A percentile compares a stretch with the other conserved stretches of the same genome.
These are phyloP conservation scores for Musa schizocarpa DNA, from an alignment of 176 grass and related monocot species.

Conservation along the genomic window DNA sequence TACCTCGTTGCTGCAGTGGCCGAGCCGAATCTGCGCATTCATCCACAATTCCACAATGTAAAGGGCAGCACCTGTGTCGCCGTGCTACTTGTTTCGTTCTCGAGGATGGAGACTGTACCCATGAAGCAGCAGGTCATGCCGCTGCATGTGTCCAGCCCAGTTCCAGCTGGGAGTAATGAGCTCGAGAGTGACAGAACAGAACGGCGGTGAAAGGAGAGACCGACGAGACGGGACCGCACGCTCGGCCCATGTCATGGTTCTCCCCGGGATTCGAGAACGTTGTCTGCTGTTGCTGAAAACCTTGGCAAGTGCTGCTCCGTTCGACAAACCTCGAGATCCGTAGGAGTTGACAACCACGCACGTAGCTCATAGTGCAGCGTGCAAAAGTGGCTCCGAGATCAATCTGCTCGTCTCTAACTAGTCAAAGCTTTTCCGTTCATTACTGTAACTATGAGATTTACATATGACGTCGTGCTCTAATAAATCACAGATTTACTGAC, in stretches of 20 bases:
- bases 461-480: too few relatives aligned
- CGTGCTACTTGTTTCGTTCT: background rate
- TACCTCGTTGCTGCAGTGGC: too few relatives aligned
- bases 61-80: background rate
- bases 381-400: background rate
- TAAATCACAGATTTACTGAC: too few relatives aligned
- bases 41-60: too few relatives aligned
- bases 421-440: too few relatives aligned
- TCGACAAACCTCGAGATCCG: background rate
- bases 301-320: background rate
- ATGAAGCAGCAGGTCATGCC: background rate
- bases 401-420: too few relatives aligned
- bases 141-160: background rate
- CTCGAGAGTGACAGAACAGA: background rate
- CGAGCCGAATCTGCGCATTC: too few relatives aligned
- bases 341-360: background rate
- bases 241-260: background rate
- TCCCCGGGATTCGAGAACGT: background rate
- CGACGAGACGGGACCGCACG: background rate
- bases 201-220: too few relatives aligned
- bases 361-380: background rate
- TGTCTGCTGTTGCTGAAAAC: background rate
- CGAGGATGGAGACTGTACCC: background rate
- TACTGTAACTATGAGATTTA: too few relatives aligned
- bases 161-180: slow-evolving; percentile 8